Base-by-base conservation (phyloP, 1,284 basidiomycete species). In the Anthracocystis walkeri region DNA sequence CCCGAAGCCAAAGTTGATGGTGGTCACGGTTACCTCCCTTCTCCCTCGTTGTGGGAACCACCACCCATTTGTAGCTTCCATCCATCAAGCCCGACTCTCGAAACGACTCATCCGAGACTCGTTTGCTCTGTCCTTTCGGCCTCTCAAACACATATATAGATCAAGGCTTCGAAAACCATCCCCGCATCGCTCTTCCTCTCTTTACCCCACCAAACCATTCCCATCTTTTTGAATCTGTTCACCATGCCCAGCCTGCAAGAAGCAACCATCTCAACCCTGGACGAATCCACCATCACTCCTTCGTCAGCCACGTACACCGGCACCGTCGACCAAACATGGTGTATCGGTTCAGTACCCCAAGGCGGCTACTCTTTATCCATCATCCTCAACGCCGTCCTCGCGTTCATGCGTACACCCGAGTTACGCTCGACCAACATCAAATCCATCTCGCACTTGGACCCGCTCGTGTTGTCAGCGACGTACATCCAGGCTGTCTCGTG, bases 331-430 rank as follows among this genome's bases (percentile, higher is more conserved):
- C 52, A 60, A 0, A 67, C 61, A 0, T 77, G 75, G 75, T 77
- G 75, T 40, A 77, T 77, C 53, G 70, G 71, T 10, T 70, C 65
- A 0, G 71, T 77, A 0, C 75, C 75, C 1, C 59, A 77, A 31
- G 75, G 75, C 23, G 75, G 75, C 21, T 77, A 77, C 38, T 77
- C 75, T 23, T 64, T 77, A 4, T 63, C 54, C 7, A 61, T 77
- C 55, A 59, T 77, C 45, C 53, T 71, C 21, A 77, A 77, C 29
- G 66, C 75, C 1, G 65, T 75, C 14, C 66, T 73, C 7, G 70
- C 75, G 0, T 77, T 75, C 25, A 77, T 77, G 75, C 57, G 50
- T 2, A 67, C 65, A 0, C 66, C 63, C 20, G 65, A 69, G 49
- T 16, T 69, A 3, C 8, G 25, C 1, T 49, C 70, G 0, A 67